Evolutionary conservation across 495 filamentous ascomycete genomes (phyloP).

Genomic region (Xylaria venustula): DNA sequence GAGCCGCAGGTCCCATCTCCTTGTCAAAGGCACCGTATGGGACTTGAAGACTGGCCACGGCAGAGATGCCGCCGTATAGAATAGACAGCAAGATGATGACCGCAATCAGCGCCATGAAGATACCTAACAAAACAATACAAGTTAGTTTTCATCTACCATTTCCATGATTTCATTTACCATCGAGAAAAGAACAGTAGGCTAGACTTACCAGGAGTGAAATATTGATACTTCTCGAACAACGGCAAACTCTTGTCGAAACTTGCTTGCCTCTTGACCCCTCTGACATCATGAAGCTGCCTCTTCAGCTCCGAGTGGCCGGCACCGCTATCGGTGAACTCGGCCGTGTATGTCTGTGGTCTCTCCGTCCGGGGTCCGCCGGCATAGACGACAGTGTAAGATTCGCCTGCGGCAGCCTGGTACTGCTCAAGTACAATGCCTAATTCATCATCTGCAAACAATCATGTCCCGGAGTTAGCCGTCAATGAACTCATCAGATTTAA

Average conservation of each 20-base stretch:
- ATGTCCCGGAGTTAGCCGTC: slow-evolving; percentile 11
- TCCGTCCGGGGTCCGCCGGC: slow-evolving; percentile 25
- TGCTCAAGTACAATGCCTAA: slow-evolving; percentile 36
- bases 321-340: slow-evolving; percentile 41
- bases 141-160: background rate
- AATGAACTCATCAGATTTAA: background rate
- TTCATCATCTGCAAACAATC: slow-evolving; percentile 33
- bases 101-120: slow-evolving; percentile 76
- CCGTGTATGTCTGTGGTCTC: slow-evolving; percentile 42
- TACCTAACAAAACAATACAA: slow-evolving; percentile 43
- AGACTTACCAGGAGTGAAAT: slow-evolving; percentile 65
- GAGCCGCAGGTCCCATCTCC: slow-evolving; percentile 81
- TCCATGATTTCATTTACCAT: too few relatives aligned
- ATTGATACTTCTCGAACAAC: slow-evolving; percentile 90
- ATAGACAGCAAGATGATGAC: slow-evolving; percentile 67
- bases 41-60: slow-evolving; percentile 77
- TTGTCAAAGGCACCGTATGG: slow-evolving; percentile 94
- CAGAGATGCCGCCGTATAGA: slow-evolving; percentile 71
- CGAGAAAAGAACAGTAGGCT: too few relatives aligned
- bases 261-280: slow-evolving; percentile 15
- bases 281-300: slow-evolving; percentile 29
- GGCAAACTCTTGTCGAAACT: slow-evolving; percentile 42
- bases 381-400: slow-evolving; percentile 50
- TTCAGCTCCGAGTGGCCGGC: slow-evolving; percentile 50
- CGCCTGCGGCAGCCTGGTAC: slow-evolving; percentile 22